Conservation (phyloP, 1,139 yeast species). For the Kodamaea alishanica region DNA sequence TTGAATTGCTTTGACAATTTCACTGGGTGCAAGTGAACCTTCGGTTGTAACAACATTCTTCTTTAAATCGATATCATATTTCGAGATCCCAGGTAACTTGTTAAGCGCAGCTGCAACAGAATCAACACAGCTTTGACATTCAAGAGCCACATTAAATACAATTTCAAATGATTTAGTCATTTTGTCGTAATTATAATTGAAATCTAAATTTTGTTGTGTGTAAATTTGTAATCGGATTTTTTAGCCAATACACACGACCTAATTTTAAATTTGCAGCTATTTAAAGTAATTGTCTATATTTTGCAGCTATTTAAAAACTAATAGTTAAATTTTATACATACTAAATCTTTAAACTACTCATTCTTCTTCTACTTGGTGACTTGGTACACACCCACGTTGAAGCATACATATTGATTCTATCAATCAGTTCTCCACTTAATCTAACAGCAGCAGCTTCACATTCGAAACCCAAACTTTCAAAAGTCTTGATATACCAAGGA, state of each 20-base stretch:
- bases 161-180: conserved; percentile 39
- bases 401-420: conserved; percentile 83
- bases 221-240: too few relatives aligned
- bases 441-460: conserved; percentile 71
- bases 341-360: conserved; percentile 39
- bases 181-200: conserved; percentile 12
- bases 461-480: conserved; percentile 62
- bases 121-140: conserved; percentile 67
- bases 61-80: conserved; percentile 50
- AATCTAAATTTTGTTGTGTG: too few relatives aligned
- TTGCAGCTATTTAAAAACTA: not conserved
- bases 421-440: conserved; percentile 59
- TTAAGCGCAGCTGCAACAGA: conserved; percentile 53
- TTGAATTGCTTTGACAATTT: conserved; percentile 62
- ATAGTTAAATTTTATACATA: not conserved
- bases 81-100: conserved; percentile 43
- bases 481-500: conserved; percentile 76
- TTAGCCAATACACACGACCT: too few relatives aligned
- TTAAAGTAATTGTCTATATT: too few relatives aligned
- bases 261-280: not conserved
- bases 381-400: conserved; percentile 83
- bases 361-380: conserved; percentile 26
- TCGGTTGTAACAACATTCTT: conserved; percentile 58
- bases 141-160: conserved; percentile 76
- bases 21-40: conserved; percentile 69